Conservation (phyloP, 2,329 filamentous ascomycete genomes). For the Cryoendolithus antarcticus region DNA sequence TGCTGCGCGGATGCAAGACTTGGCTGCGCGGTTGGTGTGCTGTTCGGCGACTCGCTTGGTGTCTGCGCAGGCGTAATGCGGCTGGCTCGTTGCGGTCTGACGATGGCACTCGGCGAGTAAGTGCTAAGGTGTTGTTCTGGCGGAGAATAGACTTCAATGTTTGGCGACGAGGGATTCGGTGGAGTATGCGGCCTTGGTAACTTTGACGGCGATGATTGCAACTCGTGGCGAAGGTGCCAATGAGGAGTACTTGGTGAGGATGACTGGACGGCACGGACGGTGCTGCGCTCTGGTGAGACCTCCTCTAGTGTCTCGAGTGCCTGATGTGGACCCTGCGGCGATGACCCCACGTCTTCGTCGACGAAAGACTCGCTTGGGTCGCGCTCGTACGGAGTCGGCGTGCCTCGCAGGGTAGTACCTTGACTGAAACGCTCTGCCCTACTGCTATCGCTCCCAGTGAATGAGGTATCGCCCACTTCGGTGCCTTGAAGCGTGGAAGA, state of each 20-base stretch:
- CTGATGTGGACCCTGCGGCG: conserved; percentile 9
- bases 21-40: background rate
- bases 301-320: conserved; percentile 19
- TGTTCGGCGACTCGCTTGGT: background rate
- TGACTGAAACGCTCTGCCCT: conserved; percentile 14
- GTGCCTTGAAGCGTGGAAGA: conserved; percentile 16
- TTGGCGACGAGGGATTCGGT: too few relatives aligned
- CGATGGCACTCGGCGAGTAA: too few relatives aligned
- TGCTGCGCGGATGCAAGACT: too few relatives aligned
- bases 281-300: conserved; percentile 14
- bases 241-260: too few relatives aligned
- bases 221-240: too few relatives aligned
- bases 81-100: too few relatives aligned
- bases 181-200: too few relatives aligned
- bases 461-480: conserved; percentile 9
- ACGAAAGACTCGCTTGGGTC: conserved; percentile 12
- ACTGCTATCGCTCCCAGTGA: conserved; percentile 10
- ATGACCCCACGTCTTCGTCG: conserved; percentile 4
- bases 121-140: too few relatives aligned
- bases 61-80: background rate
- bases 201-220: too few relatives aligned
- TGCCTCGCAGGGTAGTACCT: conserved; percentile 18
- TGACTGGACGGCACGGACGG: background rate
- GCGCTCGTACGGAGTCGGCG: conserved; percentile 16
- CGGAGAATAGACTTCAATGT: too few relatives aligned